Base-by-base conservation (phyloP, 1,284 basidiomycete species). In the Trichosporon ovoides region DNA sequence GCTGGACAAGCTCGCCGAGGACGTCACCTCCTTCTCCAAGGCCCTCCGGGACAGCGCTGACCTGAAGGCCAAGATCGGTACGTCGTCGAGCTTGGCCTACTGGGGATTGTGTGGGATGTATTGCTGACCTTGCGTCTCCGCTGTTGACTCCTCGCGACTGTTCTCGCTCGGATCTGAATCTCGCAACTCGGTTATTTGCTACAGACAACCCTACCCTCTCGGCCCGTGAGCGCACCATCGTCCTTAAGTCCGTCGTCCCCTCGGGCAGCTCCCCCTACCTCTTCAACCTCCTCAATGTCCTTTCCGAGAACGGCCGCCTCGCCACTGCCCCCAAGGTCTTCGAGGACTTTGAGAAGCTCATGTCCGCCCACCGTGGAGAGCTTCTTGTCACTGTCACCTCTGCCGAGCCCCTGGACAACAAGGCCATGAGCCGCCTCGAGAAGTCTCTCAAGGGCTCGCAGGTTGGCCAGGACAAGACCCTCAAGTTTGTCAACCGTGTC, bases 291-390 rank as follows among this genome's bases (percentile, higher is more conserved):
- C 87, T 99, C 76, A 77, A 78, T 40, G 87, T 98, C 66, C 84
- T 98, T 64, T 89, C 90, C 59, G 90, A 97, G 79, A 98, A 99
- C 79, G 93, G 93, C 63, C 84, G 96, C 65, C 82, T 98, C 63
- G 82, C 80, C 60, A 87, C 95, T 81, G 86, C 90, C 28, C 80
- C 84, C 68, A 87, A 87, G 68, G 91, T 96, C 63, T 91, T 98
- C 69, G 86, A 89, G 72, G 92, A 89, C 64, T 98, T 98, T 81
- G 85, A 91, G 68, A 85, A 88, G 75, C 85, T 98, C 66, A 88
- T 96, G 67, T 81, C 89, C 58, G 86, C 88, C 70, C 85, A 98
- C 84, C 88, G 85, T 77, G 95, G 95, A 68, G 95, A 98, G 80
- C 82, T 98, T 67, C 90, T 88, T 73, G 89, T 98, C 63, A 84